phyloP scores from a whole-genome alignment of 768 basidiomycete species.

The Suillus luteus region DNA sequence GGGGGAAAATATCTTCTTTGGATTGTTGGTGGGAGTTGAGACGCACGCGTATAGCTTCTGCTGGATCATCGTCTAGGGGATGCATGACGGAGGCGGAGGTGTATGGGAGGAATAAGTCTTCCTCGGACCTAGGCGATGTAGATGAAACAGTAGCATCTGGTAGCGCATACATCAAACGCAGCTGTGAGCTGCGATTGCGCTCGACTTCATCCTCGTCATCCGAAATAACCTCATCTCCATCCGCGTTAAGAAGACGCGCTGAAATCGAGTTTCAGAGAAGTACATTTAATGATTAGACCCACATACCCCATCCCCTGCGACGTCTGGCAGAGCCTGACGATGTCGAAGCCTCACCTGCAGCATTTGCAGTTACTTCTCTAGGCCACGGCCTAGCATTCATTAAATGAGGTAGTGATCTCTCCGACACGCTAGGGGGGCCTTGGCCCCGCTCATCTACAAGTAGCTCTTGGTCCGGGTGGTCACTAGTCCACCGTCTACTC shows the following conservation, averaged over 20 bases:
- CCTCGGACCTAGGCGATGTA: conserved; percentile 9
- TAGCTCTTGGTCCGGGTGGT: background rate
- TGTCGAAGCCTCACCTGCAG: background rate
- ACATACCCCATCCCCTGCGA: conserved; percentile 37
- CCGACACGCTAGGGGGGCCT: background rate
- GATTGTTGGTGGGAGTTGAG: conserved; percentile 13
- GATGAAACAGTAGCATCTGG: conserved; percentile 11
- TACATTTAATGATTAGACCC: background rate
- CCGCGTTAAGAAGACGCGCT: conserved; percentile 44
- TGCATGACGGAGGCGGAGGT: conserved; percentile 7
- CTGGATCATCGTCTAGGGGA: conserved; percentile 7
- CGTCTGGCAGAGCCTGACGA: conserved; percentile 24
- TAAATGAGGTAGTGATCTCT: background rate
- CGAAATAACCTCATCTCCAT: conserved; percentile 64
- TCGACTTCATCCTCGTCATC: conserved; percentile 66
- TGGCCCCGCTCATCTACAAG: conserved; percentile 1
- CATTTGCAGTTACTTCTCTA: conserved; percentile 4
- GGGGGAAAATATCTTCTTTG: conserved; percentile 17
- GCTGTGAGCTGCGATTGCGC: conserved; percentile 49
- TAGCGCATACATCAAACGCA: conserved; percentile 33
- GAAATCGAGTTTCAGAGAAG: conserved; percentile 9
- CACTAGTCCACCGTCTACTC: conserved; percentile 3
- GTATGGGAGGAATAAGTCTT: conserved; percentile 10
- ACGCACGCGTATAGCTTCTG: conserved; percentile 14
- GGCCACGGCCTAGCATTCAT: conserved; percentile 4